Evolutionary conservation across 2,329 filamentous ascomycete genomes (phyloP).

Genomic region (Aspergillus bombycis): DNA sequence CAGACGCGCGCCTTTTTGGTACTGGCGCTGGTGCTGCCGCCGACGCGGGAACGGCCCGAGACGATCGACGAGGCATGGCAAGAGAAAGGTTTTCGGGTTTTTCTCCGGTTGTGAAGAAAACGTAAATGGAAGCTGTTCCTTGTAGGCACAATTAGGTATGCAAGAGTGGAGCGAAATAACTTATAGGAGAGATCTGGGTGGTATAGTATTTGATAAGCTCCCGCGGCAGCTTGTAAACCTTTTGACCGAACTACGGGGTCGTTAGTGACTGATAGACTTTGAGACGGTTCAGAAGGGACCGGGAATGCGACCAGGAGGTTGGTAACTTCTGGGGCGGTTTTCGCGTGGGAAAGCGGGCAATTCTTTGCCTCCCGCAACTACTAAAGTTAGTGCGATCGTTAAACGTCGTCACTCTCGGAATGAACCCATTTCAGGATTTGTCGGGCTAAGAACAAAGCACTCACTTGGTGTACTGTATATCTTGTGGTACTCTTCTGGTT

Average conservation of each 20-base stretch:
- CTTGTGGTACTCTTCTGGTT: background rate
- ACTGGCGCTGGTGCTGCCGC: constrained; percentile 33
- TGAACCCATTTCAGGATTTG: constrained; percentile 19
- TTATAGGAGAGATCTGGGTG: background rate
- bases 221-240: constrained; percentile 10
- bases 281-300: constrained; percentile 21
- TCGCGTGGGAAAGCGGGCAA: constrained; percentile 27
- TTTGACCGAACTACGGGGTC: constrained; percentile 14
- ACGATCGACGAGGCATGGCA: constrained; percentile 42
- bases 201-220: constrained; percentile 14
- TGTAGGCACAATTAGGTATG: constrained; percentile 16
- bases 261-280: constrained; percentile 27
- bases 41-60: constrained; percentile 39
- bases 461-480: constrained; percentile 9
- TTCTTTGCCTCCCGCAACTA: constrained; percentile 22
- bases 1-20: constrained; percentile 40
- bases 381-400: constrained; percentile 23
- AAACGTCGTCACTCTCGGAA: constrained; percentile 11
- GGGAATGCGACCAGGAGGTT: constrained; percentile 26
- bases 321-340: constrained; percentile 32
- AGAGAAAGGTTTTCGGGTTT: constrained; percentile 1
- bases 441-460: constrained; percentile 3
- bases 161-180: background rate
- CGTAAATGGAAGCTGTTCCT: background rate
- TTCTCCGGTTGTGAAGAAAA: background rate